A percentile compares a stretch with the other conserved stretches of the same genome.
Conservation (phyloP, 495 filamentous ascomycete genomes). For the Daldinia concentrica region DNA sequence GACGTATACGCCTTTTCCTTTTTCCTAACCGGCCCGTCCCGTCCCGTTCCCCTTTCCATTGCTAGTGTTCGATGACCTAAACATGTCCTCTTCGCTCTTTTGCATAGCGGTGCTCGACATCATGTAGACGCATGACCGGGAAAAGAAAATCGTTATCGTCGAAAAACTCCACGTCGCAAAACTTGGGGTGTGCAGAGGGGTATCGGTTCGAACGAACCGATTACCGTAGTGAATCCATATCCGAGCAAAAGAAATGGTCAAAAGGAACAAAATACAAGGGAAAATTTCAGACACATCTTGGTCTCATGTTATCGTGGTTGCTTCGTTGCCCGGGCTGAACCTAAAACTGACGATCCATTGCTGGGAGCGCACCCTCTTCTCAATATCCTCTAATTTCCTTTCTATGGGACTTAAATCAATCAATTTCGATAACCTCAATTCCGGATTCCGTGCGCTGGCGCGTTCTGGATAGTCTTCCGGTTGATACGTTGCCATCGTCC, state of each 20-base stretch:
- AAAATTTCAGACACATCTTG: not conserved
- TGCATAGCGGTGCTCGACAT: not conserved
- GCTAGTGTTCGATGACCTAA: not conserved
- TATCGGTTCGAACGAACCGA: constrained; percentile 27
- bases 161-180: constrained; percentile 27
- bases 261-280: not conserved
- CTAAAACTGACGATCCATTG: not conserved
- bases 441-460: constrained; percentile 2
- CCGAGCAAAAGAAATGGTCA: not conserved
- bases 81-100: not conserved
- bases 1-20: not conserved
- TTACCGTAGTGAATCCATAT: constrained; percentile 15
- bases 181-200: constrained; percentile 19
- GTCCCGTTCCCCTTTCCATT: not conserved
- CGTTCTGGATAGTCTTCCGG: not conserved
- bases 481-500: not conserved
- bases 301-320: not conserved
- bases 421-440: constrained; percentile 44
- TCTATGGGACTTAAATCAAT: constrained; percentile 1
- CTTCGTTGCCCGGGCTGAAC: not conserved
- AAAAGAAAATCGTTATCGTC: constrained; percentile 10
- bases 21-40: not conserved
- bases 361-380: not conserved
- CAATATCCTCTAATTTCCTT: not conserved
- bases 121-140: not conserved